phyloP scores from a whole-genome alignment of 2,329 filamentous ascomycete genomes.

The Arthroderma sp. region DNA sequence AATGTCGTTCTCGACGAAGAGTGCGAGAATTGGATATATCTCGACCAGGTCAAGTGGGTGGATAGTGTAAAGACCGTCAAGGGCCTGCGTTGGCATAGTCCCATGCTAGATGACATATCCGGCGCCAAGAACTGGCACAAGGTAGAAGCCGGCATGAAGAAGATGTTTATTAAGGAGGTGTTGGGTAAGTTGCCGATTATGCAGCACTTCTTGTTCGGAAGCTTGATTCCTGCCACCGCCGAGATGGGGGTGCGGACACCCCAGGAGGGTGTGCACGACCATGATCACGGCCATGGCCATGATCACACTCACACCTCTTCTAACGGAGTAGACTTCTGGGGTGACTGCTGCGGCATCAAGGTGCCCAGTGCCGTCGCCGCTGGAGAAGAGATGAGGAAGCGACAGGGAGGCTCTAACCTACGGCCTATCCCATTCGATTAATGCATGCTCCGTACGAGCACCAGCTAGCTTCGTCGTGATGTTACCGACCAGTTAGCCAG shows the following conservation, averaged over 20 bases:
- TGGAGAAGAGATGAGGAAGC: slow-evolving; percentile 75
- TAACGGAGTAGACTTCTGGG: slow-evolving; percentile 50
- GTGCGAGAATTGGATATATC: slow-evolving; percentile 69
- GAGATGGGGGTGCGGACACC: slow-evolving; percentile 52
- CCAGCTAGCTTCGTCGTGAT: background rate
- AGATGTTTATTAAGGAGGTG: slow-evolving; percentile 93
- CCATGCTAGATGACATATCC: slow-evolving; percentile 97
- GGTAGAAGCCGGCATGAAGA: slow-evolving; percentile 86
- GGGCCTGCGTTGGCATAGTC: slow-evolving; percentile 87
- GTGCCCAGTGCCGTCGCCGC: slow-evolving; percentile 90
- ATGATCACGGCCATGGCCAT: slow-evolving; percentile 51
- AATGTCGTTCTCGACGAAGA: slow-evolving; percentile 78
- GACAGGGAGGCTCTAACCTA: slow-evolving; percentile 54
- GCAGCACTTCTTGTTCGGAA: slow-evolving; percentile 96
- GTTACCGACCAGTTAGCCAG: background rate
- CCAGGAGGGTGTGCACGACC: slow-evolving; percentile 33
- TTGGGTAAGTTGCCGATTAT: slow-evolving; percentile 89
- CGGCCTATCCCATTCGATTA: slow-evolving; percentile 39
- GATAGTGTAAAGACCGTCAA: slow-evolving; percentile 95
- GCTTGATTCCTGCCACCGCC: slow-evolving; percentile 63
- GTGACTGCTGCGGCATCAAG: slow-evolving; percentile 95
- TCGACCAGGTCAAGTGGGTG: slow-evolving; percentile 86
- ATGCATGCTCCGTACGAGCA: background rate
- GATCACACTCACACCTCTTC: slow-evolving; percentile 49
- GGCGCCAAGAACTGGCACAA: slow-evolving; percentile 81